A percentile compares a stretch with the other conserved stretches of the same genome.
Conservation (phyloP, 495 filamentous ascomycete genomes). For the Daldinia concentrica region DNA sequence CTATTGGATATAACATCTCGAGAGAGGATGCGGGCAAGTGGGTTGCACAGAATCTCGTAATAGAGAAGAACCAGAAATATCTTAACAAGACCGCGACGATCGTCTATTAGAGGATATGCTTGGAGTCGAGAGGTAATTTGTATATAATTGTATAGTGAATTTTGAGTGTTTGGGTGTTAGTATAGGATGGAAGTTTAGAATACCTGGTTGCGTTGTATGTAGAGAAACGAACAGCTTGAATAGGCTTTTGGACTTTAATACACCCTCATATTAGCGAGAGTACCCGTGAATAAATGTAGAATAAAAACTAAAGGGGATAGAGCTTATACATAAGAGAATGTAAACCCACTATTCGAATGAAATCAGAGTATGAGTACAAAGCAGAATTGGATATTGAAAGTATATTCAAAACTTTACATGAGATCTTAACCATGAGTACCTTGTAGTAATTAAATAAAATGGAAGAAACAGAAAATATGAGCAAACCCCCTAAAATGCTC, state of each 20-base stretch:
- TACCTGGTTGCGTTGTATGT: neutral
- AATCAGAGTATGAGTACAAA: no score
- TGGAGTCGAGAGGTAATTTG: neutral
- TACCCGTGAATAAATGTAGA: neutral
- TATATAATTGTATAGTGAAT: neutral
- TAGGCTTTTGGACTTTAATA: neutral
- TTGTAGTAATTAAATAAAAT: no score
- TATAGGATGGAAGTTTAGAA: neutral
- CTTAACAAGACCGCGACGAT: slow-evolving; percentile 38
- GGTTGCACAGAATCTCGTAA: slow-evolving; percentile 46
- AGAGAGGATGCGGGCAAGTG: slow-evolving; percentile 54
- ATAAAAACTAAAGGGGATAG: no score
- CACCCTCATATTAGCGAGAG: neutral
- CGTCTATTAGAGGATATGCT: slow-evolving; percentile 21
- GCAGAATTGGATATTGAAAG: no score
- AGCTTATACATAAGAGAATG: no score
- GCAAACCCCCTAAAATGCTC: no score
- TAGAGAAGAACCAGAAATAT: slow-evolving; percentile 21
- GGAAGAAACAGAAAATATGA: no score
- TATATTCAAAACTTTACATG: no score
- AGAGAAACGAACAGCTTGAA: neutral
- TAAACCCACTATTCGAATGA: no score
- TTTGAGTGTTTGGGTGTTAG: neutral
- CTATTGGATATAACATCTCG: slow-evolving; percentile 58
- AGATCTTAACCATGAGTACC: no score